A percentile compares a stretch with the other conserved stretches of the same genome.
Conservation (phyloP, 352 stramenopile genomes). For the Saprolegnia parasitica region DNA sequence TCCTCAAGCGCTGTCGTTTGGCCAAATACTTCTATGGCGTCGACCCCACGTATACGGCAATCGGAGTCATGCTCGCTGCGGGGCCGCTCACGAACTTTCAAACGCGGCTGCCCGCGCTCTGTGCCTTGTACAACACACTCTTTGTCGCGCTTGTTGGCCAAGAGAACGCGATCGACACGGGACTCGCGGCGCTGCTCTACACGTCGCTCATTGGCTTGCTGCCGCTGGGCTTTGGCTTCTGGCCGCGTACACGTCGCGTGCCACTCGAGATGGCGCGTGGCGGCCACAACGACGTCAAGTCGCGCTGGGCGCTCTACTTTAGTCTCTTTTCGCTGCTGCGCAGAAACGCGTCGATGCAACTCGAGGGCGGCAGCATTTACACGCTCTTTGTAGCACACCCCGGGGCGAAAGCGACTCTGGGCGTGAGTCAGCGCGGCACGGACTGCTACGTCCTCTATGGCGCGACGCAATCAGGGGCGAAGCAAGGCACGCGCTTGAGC, state of each 20-base stretch:
- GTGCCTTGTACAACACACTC: not conserved
- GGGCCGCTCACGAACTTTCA: not conserved
- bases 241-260: not conserved
- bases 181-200: not conserved
- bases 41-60: slow-evolving; percentile 2
- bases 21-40: not conserved
- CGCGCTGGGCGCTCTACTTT: not conserved
- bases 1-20: not conserved
- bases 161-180: not conserved
- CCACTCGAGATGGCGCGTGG: not conserved
- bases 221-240: not conserved
- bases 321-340: not conserved
- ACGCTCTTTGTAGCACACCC: not conserved
- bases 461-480: too few species aligned
- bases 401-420: not conserved
- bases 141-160: not conserved
- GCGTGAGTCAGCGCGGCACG: slow-evolving; percentile 9
- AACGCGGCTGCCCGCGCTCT: not conserved
- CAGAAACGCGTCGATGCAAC: not conserved
- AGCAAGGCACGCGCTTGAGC: not conserved
- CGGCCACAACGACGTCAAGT: slow-evolving; percentile 1
- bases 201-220: not conserved
- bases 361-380: not conserved
- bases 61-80: not conserved
- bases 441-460: slow-evolving; percentile 16